A percentile compares a stretch with the other conserved stretches of the same genome.
Conservation (phyloP, 208 protist species). For the Leptomonas seymouri region DNA sequence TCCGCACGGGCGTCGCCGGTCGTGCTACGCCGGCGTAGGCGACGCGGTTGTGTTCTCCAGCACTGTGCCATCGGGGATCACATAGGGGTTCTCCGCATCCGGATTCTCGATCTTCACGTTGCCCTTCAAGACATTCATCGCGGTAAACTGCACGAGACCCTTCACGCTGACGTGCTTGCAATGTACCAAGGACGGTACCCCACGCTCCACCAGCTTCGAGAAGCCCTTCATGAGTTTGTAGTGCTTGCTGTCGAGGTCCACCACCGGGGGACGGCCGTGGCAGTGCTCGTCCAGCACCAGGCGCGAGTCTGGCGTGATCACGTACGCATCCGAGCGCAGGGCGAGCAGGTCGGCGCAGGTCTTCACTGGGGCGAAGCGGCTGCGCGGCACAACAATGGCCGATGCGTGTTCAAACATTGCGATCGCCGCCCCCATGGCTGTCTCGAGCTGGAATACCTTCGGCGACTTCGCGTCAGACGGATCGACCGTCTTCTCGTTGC, state of each 20-base stretch:
- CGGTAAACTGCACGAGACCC: constrained; percentile 64
- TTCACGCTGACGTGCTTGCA: constrained; percentile 65
- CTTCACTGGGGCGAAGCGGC: constrained; percentile 99
- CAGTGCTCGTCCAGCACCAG: constrained; percentile 58
- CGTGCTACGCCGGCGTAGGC: not conserved
- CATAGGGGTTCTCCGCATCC: constrained; percentile 29
- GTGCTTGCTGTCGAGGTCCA: constrained; percentile 68
- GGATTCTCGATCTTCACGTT: constrained; percentile 69
- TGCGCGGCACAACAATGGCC: constrained; percentile 95
- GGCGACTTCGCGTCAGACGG: constrained; percentile 59
- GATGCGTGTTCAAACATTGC: constrained; percentile 79
- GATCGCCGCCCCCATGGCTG: constrained; percentile 97
- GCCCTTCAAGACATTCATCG: constrained; percentile 60
- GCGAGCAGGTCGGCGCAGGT: constrained; percentile 96
- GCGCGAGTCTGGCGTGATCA: constrained; percentile 63
- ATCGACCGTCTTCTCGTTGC: constrained; percentile 88
- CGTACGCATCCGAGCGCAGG: constrained; percentile 96
- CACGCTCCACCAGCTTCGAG: constrained; percentile 49
- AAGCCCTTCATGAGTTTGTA: constrained; percentile 83
- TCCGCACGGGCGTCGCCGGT: not conserved
- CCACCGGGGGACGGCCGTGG: constrained; percentile 56
- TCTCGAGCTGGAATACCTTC: constrained; percentile 89
- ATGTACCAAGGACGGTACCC: constrained; percentile 71
- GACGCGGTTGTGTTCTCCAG: constrained; percentile 52
- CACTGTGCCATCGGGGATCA: constrained; percentile 47